Conservation (phyloP, 2,329 filamentous ascomycete genomes). For the Trichophaea hybrida region DNA sequence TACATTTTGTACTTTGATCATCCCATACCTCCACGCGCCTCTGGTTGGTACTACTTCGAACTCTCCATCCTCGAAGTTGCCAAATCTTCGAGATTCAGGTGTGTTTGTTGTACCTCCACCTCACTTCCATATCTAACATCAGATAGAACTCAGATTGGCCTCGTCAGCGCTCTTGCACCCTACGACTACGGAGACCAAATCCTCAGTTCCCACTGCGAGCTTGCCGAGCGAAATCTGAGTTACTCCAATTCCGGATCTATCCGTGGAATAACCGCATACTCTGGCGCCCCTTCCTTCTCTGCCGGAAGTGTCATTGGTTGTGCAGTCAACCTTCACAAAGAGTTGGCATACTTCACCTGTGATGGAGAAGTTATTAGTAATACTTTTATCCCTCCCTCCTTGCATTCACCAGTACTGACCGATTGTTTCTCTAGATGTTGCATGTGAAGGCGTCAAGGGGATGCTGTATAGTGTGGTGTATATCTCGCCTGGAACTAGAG, state of each 20-base stretch:
- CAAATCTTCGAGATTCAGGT: too few species aligned
- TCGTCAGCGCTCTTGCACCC: background rate
- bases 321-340: background rate
- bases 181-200: background rate
- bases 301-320: background rate
- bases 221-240: background rate
- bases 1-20: background rate
- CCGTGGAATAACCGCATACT: background rate
- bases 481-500: background rate
- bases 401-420: too few species aligned
- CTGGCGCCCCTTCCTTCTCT: background rate
- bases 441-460: background rate
- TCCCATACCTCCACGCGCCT: background rate
- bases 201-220: background rate
- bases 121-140: background rate
- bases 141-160: background rate
- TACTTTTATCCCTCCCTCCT: too few species aligned
- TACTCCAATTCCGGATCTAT: background rate
- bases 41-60: background rate
- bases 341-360: background rate
- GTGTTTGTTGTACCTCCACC: background rate
- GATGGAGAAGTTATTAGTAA: background rate
- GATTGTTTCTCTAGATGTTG: too few species aligned
- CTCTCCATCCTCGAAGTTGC: background rate
- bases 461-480: background rate